Conservation (phyloP, 257 asterid genomes). For the Ehretia macrophylla region DNA sequence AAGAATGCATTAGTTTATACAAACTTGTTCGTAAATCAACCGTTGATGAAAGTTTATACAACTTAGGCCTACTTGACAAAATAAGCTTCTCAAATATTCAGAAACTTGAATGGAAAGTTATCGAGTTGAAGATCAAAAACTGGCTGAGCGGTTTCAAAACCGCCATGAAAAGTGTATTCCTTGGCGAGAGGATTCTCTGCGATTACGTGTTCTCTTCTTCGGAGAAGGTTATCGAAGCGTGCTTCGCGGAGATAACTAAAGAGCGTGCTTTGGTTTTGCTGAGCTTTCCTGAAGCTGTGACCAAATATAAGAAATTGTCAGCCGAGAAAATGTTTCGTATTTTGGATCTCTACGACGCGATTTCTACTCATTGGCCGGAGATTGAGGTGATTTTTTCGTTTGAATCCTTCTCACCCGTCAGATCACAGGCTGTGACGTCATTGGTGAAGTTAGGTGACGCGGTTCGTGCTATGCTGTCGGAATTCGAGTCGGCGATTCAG, state of each 20-base stretch:
- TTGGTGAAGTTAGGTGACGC: slow-evolving; percentile 64
- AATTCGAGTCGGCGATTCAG: slow-evolving; percentile 77
- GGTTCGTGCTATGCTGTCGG: slow-evolving; percentile 47
- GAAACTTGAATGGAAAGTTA: slow-evolving; percentile 62
- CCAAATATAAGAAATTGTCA: slow-evolving; percentile 52
- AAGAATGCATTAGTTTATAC: slow-evolving; percentile 60
- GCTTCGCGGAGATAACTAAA: slow-evolving; percentile 54
- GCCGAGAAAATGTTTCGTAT: slow-evolving; percentile 79
- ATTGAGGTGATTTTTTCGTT: slow-evolving; percentile 51
- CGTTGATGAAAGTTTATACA: slow-evolving; percentile 65
- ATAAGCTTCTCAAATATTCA: slow-evolving; percentile 48
- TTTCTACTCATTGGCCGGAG: slow-evolving; percentile 63
- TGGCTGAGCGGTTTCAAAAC: slow-evolving; percentile 49
- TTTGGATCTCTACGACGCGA: slow-evolving; percentile 65
- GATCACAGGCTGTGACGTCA: slow-evolving; percentile 52
- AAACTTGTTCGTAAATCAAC: slow-evolving; percentile 58
- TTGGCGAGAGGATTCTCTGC: slow-evolving; percentile 64
- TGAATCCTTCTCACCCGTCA: slow-evolving; percentile 46
- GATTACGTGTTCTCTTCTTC: slow-evolving; percentile 63
- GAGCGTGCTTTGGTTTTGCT: slow-evolving; percentile 53
- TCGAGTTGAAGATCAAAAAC: slow-evolving; percentile 47
- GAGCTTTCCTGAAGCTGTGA: slow-evolving; percentile 47
- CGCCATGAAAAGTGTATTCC: slow-evolving; percentile 55
- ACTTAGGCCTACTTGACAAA: slow-evolving; percentile 64
- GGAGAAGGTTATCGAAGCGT: slow-evolving; percentile 46